A percentile compares a stretch with the other conserved stretches of the same genome.
Conservation (phyloP, 2,329 filamentous ascomycete species). For the Beauveria bassiana region DNA sequence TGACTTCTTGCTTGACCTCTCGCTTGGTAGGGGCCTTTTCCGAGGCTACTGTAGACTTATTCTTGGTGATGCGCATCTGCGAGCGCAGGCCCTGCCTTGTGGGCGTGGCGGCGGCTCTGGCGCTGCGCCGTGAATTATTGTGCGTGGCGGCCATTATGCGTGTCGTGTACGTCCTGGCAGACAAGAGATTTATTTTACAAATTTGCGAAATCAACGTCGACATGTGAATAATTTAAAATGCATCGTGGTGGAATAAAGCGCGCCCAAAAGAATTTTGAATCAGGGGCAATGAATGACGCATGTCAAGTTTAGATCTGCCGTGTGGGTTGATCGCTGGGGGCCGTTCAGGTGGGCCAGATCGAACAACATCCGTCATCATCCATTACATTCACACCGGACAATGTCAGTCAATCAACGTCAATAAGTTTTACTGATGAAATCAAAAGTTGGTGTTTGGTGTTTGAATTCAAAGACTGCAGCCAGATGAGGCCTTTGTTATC, state of each 20-base stretch:
- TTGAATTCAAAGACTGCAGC: background rate
- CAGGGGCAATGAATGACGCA: background rate
- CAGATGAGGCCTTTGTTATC: no score
- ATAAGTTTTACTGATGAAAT: background rate
- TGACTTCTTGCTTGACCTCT: background rate
- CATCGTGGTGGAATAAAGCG: background rate
- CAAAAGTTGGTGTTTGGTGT: background rate
- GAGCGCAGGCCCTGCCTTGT: conserved; percentile 1
- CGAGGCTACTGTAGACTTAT: background rate
- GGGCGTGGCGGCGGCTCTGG: background rate
- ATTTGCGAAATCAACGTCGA: background rate
- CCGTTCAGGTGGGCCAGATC: background rate
- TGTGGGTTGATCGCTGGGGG: background rate
- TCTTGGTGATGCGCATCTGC: conserved; percentile 11
- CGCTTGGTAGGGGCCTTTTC: background rate
- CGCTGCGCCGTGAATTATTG: background rate
- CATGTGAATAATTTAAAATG: no score
- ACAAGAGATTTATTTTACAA: background rate
- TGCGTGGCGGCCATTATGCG: background rate
- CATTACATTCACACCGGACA: background rate
- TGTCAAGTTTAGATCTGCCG: background rate
- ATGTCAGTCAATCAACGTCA: no score
- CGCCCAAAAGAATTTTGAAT: background rate
- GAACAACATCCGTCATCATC: background rate
- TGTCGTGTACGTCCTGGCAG: background rate